Evolutionary conservation across 2,329 filamentous ascomycete genomes (phyloP), one percentile per base, ranked within the genome.

Genomic region (Cordyceps farinosa): DNA sequence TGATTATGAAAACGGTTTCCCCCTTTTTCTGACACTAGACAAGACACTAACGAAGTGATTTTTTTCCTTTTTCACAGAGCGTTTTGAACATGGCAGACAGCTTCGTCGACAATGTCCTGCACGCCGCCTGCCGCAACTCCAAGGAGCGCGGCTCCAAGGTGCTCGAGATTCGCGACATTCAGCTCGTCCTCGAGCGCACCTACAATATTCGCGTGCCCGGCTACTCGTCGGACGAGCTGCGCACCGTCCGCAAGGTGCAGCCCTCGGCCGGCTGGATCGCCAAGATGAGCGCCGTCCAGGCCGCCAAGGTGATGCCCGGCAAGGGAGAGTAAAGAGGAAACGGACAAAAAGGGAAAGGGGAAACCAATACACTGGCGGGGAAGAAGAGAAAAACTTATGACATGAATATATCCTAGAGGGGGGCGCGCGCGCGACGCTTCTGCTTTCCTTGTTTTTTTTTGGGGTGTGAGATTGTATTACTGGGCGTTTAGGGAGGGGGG

Each of bases 271-370:
- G 87, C 29, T 99, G 95, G 92, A 94, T 95, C 66, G 89, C 90
- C 68, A 99, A 99, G 82, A 96, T 99, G 89, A 94, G 92, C 71
- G 94, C 95, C 30, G 90, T 99, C 17, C 92, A 97, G 77, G 94
- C 93, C 1, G 92, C 92, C 53, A 98, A 98, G 80, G 92, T 89
- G 52, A 88, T 85, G 77, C 81, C 85, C 5, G 83, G 85, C 30
- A 85, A 85, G 74, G 80, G 81, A 55, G 83, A 85, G 70, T 79
- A 79, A 27, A 27, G 1, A 15, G 40, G 13, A 17, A 15, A 38
- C 13, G 5, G 45, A 10, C 6, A 22, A 38, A n/a, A 40, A 38
- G 27, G 4, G 11, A 29, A 40, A 11, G 34, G 34, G n/a, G n/a
- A 1, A 6, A 22, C 22, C 22, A 40, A n/a, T 44, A 3, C 3